Evolutionary conservation across 2,329 filamentous ascomycete genomes (phyloP).

Genomic region (Colletotrichum acutatum): DNA sequence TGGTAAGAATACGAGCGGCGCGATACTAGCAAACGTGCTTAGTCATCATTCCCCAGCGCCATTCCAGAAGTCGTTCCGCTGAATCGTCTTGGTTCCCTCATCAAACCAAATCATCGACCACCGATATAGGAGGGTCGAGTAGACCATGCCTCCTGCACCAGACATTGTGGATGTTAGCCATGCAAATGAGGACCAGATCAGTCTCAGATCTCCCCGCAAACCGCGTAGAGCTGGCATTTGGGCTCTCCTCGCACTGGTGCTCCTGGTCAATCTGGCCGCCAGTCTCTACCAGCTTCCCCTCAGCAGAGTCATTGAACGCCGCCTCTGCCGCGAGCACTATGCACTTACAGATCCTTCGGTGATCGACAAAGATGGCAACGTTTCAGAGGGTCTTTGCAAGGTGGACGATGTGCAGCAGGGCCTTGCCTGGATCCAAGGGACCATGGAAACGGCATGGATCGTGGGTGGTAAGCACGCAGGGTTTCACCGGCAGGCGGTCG

Average conservation of each 20-base stretch:
- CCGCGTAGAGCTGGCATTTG: constrained; percentile 31
- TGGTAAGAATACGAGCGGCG: too few relatives aligned
- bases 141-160: background rate
- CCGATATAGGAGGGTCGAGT: background rate
- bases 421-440: constrained; percentile 63
- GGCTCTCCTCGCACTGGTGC: constrained; percentile 52
- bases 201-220: background rate
- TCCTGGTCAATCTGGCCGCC: constrained; percentile 58
- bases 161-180: background rate
- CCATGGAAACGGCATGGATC: constrained; percentile 61
- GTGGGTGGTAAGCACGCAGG: constrained; percentile 51
- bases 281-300: constrained; percentile 61
- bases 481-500: too few relatives aligned
- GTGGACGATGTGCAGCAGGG: constrained; percentile 60
- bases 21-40: background rate
- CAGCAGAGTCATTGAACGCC: constrained; percentile 57
- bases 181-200: background rate
- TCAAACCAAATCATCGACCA: background rate
- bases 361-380: constrained; percentile 44
- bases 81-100: background rate
- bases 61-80: background rate
- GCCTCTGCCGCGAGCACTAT: constrained; percentile 64
- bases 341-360: constrained; percentile 48
- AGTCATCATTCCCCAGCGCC: background rate
- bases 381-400: constrained; percentile 66